A percentile compares a stretch with the other conserved stretches of the same genome.
These are phyloP conservation scores for Suillus subalutaceus DNA, from an alignment of 768 basidiomycete genomes.

Conservation along the genomic window DNA sequence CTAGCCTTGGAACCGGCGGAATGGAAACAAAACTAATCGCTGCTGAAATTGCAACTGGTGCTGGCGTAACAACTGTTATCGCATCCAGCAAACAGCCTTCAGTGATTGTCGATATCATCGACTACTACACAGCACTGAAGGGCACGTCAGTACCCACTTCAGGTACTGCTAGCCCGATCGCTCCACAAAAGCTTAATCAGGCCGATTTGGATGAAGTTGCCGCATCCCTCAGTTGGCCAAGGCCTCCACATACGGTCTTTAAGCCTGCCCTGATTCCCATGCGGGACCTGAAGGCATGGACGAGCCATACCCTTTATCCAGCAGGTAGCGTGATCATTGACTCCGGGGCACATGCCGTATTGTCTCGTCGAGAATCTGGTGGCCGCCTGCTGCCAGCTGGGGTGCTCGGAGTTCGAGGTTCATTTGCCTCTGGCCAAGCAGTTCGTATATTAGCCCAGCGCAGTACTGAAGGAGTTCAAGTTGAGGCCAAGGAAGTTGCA, in stretches of 20 bases:
- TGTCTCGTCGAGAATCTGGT: constrained; percentile 84
- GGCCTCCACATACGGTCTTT: constrained; percentile 91
- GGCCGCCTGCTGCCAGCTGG: constrained; percentile 92
- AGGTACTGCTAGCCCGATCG: constrained; percentile 28
- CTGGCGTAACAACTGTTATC: constrained; percentile 92
- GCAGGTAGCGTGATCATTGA: constrained; percentile 90
- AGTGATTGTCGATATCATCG: constrained; percentile 79
- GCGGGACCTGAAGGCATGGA: constrained; percentile 93
- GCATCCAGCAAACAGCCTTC: constrained; percentile 80
- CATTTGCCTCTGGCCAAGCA: constrained; percentile 93
- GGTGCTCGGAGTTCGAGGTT: constrained; percentile 83
- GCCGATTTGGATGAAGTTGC: constrained; percentile 29
- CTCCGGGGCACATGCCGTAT: constrained; percentile 82
- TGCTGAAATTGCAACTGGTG: constrained; percentile 94
- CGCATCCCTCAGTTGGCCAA: constrained; percentile 27
- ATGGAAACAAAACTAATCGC: constrained; percentile 99
- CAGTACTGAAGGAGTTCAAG: constrained; percentile 24
- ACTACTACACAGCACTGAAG: constrained; percentile 61
- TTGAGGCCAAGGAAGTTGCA: constrained; percentile 30
- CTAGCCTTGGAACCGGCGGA: constrained; percentile 93
- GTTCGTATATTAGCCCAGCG: constrained; percentile 76
- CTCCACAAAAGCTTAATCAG: constrained; percentile 20
- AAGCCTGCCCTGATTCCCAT: constrained; percentile 70
- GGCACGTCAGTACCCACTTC: constrained; percentile 40
- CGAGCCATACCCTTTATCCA: constrained; percentile 90